A percentile compares a stretch with the other conserved stretches of the same genome.
Conservation (phyloP, 148 eudicot genomes). For the Chenopodium formosanum region DNA sequence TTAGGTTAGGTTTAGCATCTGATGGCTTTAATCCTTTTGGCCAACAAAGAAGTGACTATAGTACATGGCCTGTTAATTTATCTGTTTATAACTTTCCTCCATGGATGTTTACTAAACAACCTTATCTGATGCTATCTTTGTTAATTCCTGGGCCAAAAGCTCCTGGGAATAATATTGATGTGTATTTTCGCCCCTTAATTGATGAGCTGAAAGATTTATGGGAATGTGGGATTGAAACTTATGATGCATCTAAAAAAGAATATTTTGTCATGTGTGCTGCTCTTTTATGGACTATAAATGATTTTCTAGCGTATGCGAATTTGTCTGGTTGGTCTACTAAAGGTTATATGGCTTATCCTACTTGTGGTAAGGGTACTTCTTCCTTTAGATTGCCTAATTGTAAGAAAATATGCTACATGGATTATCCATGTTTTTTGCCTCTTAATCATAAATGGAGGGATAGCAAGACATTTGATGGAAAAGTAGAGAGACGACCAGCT, state of each 20-base stretch:
- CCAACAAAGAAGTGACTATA: slow-evolving; percentile 13
- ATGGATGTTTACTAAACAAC: slow-evolving; percentile 25
- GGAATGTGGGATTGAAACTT: slow-evolving; percentile 14
- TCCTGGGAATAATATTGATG: slow-evolving; percentile 23
- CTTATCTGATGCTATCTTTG: slow-evolving; percentile 23
- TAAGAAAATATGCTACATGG: slow-evolving; percentile 13
- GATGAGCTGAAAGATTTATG: slow-evolving; percentile 26
- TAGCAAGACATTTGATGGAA: slow-evolving; percentile 14
- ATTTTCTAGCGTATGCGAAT: slow-evolving; percentile 26
- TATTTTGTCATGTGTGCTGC: slow-evolving; percentile 7
- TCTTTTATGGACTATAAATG: slow-evolving; percentile 22
- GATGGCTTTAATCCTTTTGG: slow-evolving; percentile 32
- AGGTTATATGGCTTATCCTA: slow-evolving; percentile 19
- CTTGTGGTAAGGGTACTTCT: background rate
- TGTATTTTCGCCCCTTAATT: slow-evolving; percentile 15
- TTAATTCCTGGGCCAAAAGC: slow-evolving; percentile 18
- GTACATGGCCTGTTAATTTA: slow-evolving; percentile 31
- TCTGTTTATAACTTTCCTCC: slow-evolving; percentile 22
- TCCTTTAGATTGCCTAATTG: background rate
- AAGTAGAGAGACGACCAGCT: background rate
- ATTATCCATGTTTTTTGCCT: slow-evolving; percentile 2
- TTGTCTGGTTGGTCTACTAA: slow-evolving; percentile 23
- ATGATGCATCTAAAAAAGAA: slow-evolving; percentile 16
- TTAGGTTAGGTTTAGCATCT: slow-evolving; percentile 23
- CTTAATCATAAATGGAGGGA: slow-evolving; percentile 15